phyloP scores from a whole-genome alignment of 805 yeast species.

The Nakazawaea ambrosiae region DNA sequence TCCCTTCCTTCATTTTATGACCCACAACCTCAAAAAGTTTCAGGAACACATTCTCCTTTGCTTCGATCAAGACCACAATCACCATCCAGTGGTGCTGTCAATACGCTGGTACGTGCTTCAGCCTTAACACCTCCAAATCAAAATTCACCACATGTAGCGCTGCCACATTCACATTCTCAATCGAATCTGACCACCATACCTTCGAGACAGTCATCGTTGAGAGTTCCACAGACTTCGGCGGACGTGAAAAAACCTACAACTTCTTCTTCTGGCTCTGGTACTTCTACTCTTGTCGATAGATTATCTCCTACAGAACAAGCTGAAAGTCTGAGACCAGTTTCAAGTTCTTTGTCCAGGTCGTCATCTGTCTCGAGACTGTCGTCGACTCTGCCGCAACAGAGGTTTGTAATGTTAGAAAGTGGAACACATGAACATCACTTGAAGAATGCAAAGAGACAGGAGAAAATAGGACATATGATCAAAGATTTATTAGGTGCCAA shows the following conservation, averaged over 20 bases:
- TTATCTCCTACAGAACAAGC: too few relatives aligned
- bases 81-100: conserved; percentile 8
- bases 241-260: conserved; percentile 8
- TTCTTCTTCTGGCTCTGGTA: conserved; percentile 12
- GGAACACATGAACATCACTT: conserved; percentile 80
- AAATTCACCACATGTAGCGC: neutral
- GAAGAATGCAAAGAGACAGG: conserved; percentile 70
- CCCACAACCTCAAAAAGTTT: neutral
- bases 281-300: too few relatives aligned
- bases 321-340: too few relatives aligned
- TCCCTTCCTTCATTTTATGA: neutral
- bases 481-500: conserved; percentile 73
- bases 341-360: conserved; percentile 1
- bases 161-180: neutral
- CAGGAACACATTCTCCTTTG: conserved; percentile 2
- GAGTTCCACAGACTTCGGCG: conserved; percentile 6
- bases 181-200: conserved; percentile 7
- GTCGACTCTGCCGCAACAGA: conserved; percentile 18
- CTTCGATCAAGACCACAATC: conserved; percentile 6
- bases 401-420: conserved; percentile 54
- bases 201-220: conserved; percentile 11
- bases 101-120: too few relatives aligned
- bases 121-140: conserved; percentile 8
- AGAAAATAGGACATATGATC: conserved; percentile 65
- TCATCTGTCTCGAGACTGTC: neutral